Conservation (phyloP, 2,329 filamentous ascomycete species). For the Fusarium guadeloupense region DNA sequence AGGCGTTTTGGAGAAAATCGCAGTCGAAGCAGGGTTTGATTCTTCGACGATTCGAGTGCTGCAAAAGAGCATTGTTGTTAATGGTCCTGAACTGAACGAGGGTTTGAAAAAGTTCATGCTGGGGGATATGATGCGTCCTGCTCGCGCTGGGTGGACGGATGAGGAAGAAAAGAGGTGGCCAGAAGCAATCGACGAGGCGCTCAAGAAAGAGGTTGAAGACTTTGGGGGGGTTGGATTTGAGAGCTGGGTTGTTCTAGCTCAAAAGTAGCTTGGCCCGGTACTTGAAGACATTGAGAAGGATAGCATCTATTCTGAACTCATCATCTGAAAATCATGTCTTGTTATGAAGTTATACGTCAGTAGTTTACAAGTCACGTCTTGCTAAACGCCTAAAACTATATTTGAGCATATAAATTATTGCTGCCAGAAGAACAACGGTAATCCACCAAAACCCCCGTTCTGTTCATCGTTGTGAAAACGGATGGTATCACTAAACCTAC, state of each 20-base stretch:
- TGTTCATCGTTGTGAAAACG: too few relatives aligned
- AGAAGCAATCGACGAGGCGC: constrained; percentile 28
- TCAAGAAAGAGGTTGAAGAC: constrained; percentile 28
- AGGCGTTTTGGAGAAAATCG: constrained; percentile 34
- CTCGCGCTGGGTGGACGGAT: constrained; percentile 33
- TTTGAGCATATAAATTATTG: too few relatives aligned
- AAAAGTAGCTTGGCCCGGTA: constrained; percentile 30
- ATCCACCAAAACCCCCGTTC: too few relatives aligned
- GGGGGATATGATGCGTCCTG: constrained; percentile 29
- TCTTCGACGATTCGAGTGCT: constrained; percentile 14
- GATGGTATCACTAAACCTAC: too few relatives aligned
- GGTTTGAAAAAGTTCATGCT: constrained; percentile 39
- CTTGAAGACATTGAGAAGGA: too few relatives aligned
- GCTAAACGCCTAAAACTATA: too few relatives aligned
- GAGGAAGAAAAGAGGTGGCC: constrained; percentile 40
- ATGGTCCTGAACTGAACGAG: constrained; percentile 18
- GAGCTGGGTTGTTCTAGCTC: constrained; percentile 38
- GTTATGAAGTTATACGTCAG: too few relatives aligned
- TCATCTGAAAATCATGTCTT: too few relatives aligned
- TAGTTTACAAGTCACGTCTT: too few relatives aligned
- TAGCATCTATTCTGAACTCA: too few relatives aligned
- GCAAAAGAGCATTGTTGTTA: constrained; percentile 18
- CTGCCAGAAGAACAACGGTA: too few relatives aligned
- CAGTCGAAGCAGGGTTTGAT: constrained; percentile 39
- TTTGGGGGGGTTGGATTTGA: constrained; percentile 39